These are phyloP conservation scores for Cryphonectria parasitica DNA, from an alignment of 2,329 filamentous ascomycete species.

Conservation along the genomic window DNA sequence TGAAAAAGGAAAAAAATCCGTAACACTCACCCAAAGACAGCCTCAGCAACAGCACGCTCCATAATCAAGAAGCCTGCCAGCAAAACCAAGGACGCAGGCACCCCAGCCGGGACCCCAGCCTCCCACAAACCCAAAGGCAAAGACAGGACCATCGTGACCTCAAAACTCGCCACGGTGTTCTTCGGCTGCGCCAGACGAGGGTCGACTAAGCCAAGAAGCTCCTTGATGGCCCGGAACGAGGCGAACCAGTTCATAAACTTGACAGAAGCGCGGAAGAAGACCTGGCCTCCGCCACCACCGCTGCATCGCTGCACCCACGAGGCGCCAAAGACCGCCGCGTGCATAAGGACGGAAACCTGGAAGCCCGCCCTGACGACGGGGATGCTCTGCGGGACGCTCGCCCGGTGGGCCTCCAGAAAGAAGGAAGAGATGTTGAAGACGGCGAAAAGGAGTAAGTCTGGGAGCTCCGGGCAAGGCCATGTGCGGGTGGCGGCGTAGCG, in stretches of 20 bases:
- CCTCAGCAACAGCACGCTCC: constrained; percentile 11
- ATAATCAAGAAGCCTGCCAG: constrained; percentile 1
- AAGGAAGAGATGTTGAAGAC: constrained; percentile 20
- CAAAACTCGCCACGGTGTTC: not conserved
- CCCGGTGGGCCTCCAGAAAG: not conserved
- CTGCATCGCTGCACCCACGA: not conserved
- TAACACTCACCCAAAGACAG: constrained; percentile 9
- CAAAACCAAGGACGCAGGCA: not conserved
- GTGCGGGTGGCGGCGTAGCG: constrained; percentile 16
- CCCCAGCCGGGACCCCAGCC: constrained; percentile 17
- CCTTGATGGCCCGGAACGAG: constrained; percentile 11
- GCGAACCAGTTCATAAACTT: constrained; percentile 27
- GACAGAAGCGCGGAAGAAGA: constrained; percentile 19
- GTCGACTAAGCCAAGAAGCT: not conserved
- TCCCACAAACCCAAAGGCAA: constrained; percentile 15
- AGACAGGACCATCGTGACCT: constrained; percentile 5
- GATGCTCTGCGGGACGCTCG: not conserved
- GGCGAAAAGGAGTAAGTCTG: constrained; percentile 19
- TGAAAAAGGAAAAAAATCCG: not conserved
- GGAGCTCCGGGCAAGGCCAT: constrained; percentile 18
- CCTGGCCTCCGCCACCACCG: not conserved
- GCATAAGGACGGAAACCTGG: constrained; percentile 16
- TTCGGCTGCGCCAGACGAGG: constrained; percentile 1
- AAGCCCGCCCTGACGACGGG: constrained; percentile 7
- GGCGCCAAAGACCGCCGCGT: constrained; percentile 13